A percentile compares a stretch with the other conserved stretches of the same genome.
These are phyloP conservation scores for Fusarium begoniae DNA, from an alignment of 2,329 filamentous ascomycete genomes.

Conservation along the genomic window DNA sequence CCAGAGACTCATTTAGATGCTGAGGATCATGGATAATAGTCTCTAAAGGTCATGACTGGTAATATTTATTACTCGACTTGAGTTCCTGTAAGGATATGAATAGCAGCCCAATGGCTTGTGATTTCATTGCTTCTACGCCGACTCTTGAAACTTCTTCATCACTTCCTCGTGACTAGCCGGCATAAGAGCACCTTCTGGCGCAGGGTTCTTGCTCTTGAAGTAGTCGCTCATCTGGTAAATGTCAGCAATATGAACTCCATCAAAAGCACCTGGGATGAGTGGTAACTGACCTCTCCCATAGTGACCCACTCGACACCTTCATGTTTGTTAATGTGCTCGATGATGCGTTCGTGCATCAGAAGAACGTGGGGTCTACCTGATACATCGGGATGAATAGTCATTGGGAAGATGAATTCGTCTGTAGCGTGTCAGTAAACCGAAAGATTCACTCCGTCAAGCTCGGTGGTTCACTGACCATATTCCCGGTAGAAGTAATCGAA, in stretches of 20 bases:
- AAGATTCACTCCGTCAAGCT: accelerated
- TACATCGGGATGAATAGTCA: slow-evolving; percentile 81
- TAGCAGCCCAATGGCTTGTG: accelerated
- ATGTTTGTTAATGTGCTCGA: slow-evolving; percentile 73
- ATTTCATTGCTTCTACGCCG: background rate
- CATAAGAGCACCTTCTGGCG: background rate
- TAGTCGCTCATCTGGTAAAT: background rate
- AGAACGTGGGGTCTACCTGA: slow-evolving; percentile 76
- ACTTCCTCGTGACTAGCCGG: background rate
- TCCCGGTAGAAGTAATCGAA: background rate
- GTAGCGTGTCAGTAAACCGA: background rate
- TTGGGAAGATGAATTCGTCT: slow-evolving; percentile 57
- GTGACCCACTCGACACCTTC: slow-evolving; percentile 72
- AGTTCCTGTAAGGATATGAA: background rate
- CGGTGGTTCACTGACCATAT: background rate
- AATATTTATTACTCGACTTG: background rate
- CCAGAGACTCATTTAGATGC: too few species aligned
- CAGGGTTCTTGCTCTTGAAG: background rate
- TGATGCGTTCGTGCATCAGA: slow-evolving; percentile 73
- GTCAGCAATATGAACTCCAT: background rate
- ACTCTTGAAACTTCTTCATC: background rate
- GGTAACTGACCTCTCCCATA: slow-evolving; percentile 63
- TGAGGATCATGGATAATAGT: background rate
- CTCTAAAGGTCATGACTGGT: too few species aligned
- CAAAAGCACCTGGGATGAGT: accelerated